Evolutionary conservation across 139 green algal genomes (phyloP).

Genomic region (Dunaliella primolecta): DNA sequence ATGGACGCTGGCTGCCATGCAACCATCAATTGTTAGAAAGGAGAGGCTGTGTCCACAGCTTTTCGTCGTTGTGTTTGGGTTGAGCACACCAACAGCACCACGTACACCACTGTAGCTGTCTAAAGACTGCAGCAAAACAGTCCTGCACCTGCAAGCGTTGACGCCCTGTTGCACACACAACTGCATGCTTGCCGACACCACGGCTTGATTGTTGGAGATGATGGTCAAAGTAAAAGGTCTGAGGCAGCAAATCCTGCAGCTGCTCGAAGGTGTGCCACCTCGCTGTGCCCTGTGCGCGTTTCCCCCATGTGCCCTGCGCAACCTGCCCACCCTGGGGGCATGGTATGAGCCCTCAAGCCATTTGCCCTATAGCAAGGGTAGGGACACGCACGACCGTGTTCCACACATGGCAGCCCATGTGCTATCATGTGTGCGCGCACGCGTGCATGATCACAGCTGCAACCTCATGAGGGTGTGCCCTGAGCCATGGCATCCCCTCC

Average conservation of each 20-base stretch:
- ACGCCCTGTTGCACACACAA: not conserved
- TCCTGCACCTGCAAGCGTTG: too few relatives aligned
- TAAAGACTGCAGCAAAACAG: too few relatives aligned
- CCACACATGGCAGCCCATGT: not conserved
- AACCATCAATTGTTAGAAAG: not conserved
- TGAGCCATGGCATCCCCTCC: not conserved
- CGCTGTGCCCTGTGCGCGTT: not conserved
- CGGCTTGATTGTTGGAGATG: not conserved
- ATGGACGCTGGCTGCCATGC: too few relatives aligned
- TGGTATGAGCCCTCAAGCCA: not conserved
- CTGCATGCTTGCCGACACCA: not conserved
- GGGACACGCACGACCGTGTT: not conserved
- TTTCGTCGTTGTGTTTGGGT: too few relatives aligned
- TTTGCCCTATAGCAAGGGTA: conserved; percentile 10
- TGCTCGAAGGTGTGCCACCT: not conserved
- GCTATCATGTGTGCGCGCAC: not conserved
- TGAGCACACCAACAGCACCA: not conserved
- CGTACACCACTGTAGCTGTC: too few relatives aligned
- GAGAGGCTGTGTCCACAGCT: not conserved
- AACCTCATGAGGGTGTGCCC: not conserved
- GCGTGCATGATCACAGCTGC: not conserved
- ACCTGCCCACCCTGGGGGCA: not conserved
- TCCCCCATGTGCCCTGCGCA: not conserved
- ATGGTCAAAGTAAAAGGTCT: conserved; percentile 7
- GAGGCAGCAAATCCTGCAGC: conserved; percentile 5